phyloP scores from a whole-genome alignment of 495 filamentous ascomycete species.

The Articulospora tetracladia region DNA sequence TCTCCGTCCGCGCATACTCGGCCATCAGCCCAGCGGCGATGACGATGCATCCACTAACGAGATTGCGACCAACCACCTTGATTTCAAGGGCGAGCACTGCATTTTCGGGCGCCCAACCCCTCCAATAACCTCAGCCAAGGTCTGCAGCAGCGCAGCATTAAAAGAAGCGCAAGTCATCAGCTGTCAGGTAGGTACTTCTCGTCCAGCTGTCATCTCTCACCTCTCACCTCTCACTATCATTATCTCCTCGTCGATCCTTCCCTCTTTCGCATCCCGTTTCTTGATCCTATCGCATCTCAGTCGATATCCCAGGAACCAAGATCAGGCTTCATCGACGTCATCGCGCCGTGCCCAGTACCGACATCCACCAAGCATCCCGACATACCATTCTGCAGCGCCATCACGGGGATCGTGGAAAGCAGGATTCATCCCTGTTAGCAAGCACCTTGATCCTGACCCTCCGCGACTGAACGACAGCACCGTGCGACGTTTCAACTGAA shows the following conservation, averaged over 20 bases:
- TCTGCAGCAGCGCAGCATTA: background rate
- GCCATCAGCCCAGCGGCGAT: background rate
- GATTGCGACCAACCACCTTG: background rate
- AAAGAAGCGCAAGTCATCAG: background rate
- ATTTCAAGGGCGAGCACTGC: background rate
- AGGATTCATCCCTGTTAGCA: constrained; percentile 11
- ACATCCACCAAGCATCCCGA: background rate
- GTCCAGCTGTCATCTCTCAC: background rate
- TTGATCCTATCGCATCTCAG: background rate
- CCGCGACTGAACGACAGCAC: background rate
- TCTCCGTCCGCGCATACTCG: background rate
- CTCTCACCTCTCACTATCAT: background rate
- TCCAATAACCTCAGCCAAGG: constrained; percentile 1
- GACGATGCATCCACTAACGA: background rate
- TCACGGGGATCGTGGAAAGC: background rate
- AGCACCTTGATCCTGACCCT: background rate
- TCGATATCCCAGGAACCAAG: background rate
- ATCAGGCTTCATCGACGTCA: constrained; percentile 17
- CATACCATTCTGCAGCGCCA: background rate
- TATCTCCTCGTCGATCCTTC: background rate
- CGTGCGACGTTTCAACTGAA: background rate
- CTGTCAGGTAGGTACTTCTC: background rate
- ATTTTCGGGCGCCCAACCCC: background rate
- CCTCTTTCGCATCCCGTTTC: background rate
- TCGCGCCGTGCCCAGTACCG: background rate